Percentiles rank a stretch among this genome's conserved stretches.
Evolutionary conservation across 345 rosid genomes (phyloP).

Genomic region (Rhodamnia rubescens): DNA sequence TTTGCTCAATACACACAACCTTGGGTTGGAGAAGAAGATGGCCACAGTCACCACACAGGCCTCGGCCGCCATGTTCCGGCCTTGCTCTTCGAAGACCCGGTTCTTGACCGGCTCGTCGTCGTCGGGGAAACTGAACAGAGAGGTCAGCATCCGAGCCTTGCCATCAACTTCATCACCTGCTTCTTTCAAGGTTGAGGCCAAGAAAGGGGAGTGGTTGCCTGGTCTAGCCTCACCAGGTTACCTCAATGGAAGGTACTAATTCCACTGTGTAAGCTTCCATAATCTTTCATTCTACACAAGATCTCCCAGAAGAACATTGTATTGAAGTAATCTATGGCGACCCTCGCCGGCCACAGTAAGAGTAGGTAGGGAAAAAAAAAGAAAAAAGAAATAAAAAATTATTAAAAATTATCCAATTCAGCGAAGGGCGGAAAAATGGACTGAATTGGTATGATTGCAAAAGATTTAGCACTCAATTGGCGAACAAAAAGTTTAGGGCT

Average conservation of each 20-base stretch:
- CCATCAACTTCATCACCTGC: constrained; percentile 15
- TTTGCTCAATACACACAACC: background rate
- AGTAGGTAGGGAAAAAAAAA: too few species aligned
- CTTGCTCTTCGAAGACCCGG: constrained; percentile 38
- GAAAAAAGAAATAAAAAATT: too few species aligned
- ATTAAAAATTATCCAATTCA: too few species aligned
- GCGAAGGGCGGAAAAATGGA: too few species aligned
- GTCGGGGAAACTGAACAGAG: constrained; percentile 36
- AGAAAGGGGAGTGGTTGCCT: constrained; percentile 97
- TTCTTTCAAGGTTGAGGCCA: constrained; percentile 63
- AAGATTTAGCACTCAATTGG: too few species aligned
- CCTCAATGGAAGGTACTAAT: constrained; percentile 67
- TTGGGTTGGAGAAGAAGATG: constrained; percentile 21
- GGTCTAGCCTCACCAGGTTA: constrained; percentile 74
- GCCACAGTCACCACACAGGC: constrained; percentile 87
- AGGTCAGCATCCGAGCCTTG: constrained; percentile 28
- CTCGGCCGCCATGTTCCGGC: constrained; percentile 76
- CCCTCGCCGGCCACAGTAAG: too few species aligned
- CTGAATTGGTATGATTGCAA: too few species aligned
- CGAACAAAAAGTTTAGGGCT: too few species aligned
- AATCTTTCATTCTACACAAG: background rate
- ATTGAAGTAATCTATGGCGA: background rate
- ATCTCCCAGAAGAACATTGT: background rate
- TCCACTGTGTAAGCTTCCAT: background rate
- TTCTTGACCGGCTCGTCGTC: constrained; percentile 49